A percentile compares a stretch with the other conserved stretches of the same genome.
Conservation (phyloP, 768 basidiomycete species). For the Sistotremastrum suecicum region DNA sequence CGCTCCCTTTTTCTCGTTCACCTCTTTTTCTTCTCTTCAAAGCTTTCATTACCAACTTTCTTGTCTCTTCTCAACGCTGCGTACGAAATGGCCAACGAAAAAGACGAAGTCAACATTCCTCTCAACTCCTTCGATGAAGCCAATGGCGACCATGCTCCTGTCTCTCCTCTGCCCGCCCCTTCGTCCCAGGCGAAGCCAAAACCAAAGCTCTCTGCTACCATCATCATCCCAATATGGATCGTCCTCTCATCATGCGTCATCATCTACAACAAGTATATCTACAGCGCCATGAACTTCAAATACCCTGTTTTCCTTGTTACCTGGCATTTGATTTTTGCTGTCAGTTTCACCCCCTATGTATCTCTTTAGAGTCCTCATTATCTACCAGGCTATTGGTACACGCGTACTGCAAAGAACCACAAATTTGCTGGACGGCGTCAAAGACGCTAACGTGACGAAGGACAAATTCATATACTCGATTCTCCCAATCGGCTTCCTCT, state of each 20-base stretch:
- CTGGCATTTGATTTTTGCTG: slow-evolving; percentile 64
- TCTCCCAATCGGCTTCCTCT: slow-evolving; percentile 85
- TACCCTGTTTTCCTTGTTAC: slow-evolving; percentile 91
- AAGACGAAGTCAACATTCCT: no score
- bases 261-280: slow-evolving; percentile 89
- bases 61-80: no score
- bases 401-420: slow-evolving; percentile 76
- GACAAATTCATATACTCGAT: slow-evolving; percentile 74
- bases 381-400: slow-evolving; percentile 58
- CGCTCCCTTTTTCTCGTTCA: no score
- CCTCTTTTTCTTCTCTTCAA: no score
- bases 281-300: slow-evolving; percentile 70
- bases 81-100: no score
- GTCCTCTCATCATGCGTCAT: slow-evolving; percentile 79
- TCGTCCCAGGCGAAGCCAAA: slow-evolving; percentile 28
- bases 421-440: slow-evolving; percentile 58
- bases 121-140: no score
- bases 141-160: neutral
- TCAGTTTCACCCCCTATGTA: slow-evolving; percentile 16
- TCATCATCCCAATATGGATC: slow-evolving; percentile 90
- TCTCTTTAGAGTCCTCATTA: neutral
- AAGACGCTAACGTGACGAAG: slow-evolving; percentile 67
- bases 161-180: slow-evolving; percentile 39
- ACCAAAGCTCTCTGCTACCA: slow-evolving; percentile 43
- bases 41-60: no score